Percentiles rank a stretch among this genome's conserved stretches.
Evolutionary conservation across 1,284 basidiomycete genomes (phyloP).

Genomic region (Melampsora larici-populina): DNA sequence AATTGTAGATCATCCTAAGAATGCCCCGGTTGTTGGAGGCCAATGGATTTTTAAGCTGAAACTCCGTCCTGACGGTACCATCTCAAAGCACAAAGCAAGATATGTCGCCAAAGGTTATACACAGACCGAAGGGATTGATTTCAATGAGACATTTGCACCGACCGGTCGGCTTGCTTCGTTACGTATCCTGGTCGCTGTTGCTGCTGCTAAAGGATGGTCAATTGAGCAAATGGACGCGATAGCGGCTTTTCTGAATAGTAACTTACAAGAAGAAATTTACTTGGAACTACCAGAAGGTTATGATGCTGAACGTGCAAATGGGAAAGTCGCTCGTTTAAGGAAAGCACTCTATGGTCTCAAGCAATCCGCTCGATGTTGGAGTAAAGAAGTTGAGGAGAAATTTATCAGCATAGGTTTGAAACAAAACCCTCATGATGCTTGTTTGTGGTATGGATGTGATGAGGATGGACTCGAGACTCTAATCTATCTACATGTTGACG

Average conservation of each 20-base stretch:
- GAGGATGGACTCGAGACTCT: too few relatives aligned
- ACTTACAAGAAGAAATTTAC: conserved; percentile 14
- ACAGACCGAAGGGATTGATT: too few relatives aligned
- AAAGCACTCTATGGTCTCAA: conserved; percentile 3
- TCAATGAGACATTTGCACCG: conserved; percentile 43
- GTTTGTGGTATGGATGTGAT: background rate
- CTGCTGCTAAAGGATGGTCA: conserved; percentile 19
- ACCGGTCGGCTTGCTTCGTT: conserved; percentile 15
- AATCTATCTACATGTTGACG: background rate
- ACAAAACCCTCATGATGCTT: background rate
- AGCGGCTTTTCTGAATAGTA: conserved; percentile 43
- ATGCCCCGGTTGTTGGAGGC: background rate
- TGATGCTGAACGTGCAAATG: background rate
- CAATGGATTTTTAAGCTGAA: conserved; percentile 16
- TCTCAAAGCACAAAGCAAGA: too few relatives aligned
- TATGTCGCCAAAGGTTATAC: too few relatives aligned
- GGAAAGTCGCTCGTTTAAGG: background rate
- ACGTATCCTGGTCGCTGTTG: conserved; percentile 42
- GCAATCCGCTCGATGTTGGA: conserved; percentile 8
- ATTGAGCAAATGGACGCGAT: conserved; percentile 43
- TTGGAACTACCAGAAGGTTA: background rate
- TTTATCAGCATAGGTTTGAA: conserved; percentile 1
- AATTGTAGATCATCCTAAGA: background rate
- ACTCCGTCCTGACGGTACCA: too few relatives aligned
- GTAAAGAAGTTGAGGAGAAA: background rate